Evolutionary conservation across 768 basidiomycete species (phyloP), one percentile per base, ranked within the genome.

Genomic region (Leucogyrophana mollusca): DNA sequence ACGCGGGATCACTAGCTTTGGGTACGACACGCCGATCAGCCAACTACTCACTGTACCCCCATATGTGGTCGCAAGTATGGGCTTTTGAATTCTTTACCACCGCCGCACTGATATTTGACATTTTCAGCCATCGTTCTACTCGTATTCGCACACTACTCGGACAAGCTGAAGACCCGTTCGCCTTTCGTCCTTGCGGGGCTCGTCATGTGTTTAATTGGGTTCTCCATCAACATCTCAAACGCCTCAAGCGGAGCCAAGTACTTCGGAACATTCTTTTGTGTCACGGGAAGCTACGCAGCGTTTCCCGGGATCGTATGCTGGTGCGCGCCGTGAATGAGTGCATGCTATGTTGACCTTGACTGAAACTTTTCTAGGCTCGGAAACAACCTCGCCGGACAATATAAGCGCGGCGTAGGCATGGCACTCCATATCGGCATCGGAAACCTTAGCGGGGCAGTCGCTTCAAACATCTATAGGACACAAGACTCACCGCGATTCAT

Each of bases 1-100:
- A 13, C 38, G 16, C 9, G 34, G n/a, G 9, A 9, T 20, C 10
- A 41, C 13, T 35, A 83, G 82, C 17, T 86, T 87, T 45, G 84
- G 83, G 0, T 76, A 77, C 57, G 57, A 73, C 2, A 58, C 77
- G 4, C 68, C 80, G 0, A 69, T 79, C 49, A 78, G 74, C 40
- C 80, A 85, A 50, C 65, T 85, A 3, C 71, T 88, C 33, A 84
- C 83, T 2, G 77, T 87, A 0, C 85, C 85, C 2, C 83, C 83
- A 7, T 87, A 85, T 54, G 60, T 83, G 17, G 62, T 77, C 36
- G 83, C 81, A 10, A 78, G 85, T 85, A 52, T 62, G 0, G 14
- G 5, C n/a, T 36, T 39, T 24, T 20, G 30, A 4, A 21, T 6
- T 17, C n/a, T 10, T 14, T 9, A 20, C 34, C 36, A 9, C 45